Evolutionary conservation across 2,329 filamentous ascomycete genomes (phyloP), one percentile per base, ranked within the genome.

Genomic region (Eurotiales sp.): DNA sequence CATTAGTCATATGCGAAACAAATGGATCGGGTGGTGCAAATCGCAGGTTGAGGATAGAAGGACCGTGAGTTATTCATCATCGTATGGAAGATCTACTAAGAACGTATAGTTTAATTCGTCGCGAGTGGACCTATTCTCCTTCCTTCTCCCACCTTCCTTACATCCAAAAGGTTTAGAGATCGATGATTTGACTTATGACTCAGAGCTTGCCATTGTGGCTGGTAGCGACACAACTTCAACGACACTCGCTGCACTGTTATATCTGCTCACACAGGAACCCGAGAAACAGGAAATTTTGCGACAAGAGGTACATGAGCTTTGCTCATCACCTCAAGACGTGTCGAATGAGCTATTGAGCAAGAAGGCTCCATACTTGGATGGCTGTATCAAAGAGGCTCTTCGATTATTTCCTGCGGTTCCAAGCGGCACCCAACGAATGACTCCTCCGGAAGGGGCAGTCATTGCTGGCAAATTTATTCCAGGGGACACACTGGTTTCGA

Each of bases 351-450:
- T 40, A 40, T 17, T 40, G 19, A 40, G 37, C 37, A 40, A 40
- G n/a, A 40, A 40, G 4, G 37, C n/a, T 17, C 37, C 37, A 15
- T 40, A 40, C 21, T 17, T 40, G 3, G 37, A 40, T 15, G n/a
- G 37, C 37, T 40, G 37, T 40, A 40, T 40, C 37, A 40, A 40
- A 40, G 37, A 40, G 37, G 14, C 37, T 15, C n/a, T 40, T 40
- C 37, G 37, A 40, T 40, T 40, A 40, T 40, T 17, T 40, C 37
- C 37, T 17, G n/a, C 37, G 11, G 37, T 40, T 40, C 37, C 37
- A 14, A 40, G 37, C 17, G 37, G 37, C 37, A 17, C 21, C 37
- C 37, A 40, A 19, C 37, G 37, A 32, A 32, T 32, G 29, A 42
- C 39, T 22, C 39, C 39, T 7, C 39, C 21, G 3, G 39, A 42